Evolutionary conservation across 306 rosid genomes (phyloP), one percentile per base, ranked within the genome.

Genomic region (Lotus japonicus): DNA sequence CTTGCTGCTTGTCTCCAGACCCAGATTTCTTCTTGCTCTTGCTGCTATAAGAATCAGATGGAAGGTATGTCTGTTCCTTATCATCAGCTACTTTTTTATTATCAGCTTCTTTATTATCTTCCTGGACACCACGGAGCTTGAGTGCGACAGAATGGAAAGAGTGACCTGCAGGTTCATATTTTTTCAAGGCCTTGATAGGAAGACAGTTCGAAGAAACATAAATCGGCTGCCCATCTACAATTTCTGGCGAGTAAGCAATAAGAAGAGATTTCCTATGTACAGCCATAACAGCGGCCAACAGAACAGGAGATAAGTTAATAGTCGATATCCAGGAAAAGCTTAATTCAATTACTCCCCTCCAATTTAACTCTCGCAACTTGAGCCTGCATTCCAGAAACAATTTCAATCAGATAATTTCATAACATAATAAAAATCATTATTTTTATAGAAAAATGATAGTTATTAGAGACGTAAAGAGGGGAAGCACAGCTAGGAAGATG

Each of bases 11-110:
- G 72, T 84, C 89, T 38, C 79, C 95, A 36, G 65, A 52, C 36
- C 95, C 90, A 3, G 92, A 80, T 82, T 90, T 95, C 88, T 88
- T 95, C 72, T 95, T 91, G 50, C 96, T 81, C 80, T 95, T 95
- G 83, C 88, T 85, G 77, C 96, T 84, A 69, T 89, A 90, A 14
- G 97, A 87, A 83, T 88, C 99, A 70, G 82, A 84, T 13, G 91
- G 91, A 45, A 79, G 26, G 62, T 74, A 88, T 1, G 72, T 63
- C 35, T 77, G 91, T 14, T 88, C 97, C 83, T 91, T 86, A 18
- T 85, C 85, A 1, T 78, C 92, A 57, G 53, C 84, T 12, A 52
- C 82, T 53, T 90, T 89, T 59, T 75, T 67, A 64, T 55, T 72
- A 68, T 78, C 91, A 43, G 61, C 76, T 5, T 75, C 87, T 4